Evolutionary conservation across 1,139 yeast species (phyloP).

Genomic region (Debaryomyces fabryi): DNA sequence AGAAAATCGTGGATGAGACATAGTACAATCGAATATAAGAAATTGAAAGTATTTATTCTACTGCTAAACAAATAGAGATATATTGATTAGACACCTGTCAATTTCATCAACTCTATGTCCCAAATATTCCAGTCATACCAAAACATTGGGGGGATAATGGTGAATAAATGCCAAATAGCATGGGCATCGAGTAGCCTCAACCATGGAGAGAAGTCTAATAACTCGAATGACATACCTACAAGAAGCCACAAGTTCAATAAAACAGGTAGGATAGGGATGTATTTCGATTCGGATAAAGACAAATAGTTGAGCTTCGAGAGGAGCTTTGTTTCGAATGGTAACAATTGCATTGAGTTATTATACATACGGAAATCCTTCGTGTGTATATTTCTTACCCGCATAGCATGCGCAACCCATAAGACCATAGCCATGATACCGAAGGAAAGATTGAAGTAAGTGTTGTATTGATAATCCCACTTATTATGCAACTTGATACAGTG

Average conservation of each 20-base stretch:
- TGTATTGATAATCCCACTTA: slow-evolving; percentile 47
- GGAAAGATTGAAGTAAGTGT: slow-evolving; percentile 35
- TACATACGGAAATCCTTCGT: slow-evolving; percentile 26
- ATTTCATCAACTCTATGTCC: slow-evolving; percentile 44
- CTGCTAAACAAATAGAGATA: slow-evolving; percentile 11
- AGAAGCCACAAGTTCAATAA: slow-evolving; percentile 38
- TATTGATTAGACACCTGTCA: slow-evolving; percentile 16
- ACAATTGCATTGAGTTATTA: slow-evolving; percentile 40
- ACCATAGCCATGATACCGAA: slow-evolving; percentile 36
- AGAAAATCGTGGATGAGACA: background rate
- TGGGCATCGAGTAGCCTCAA: slow-evolving; percentile 43
- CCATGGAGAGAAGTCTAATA: slow-evolving; percentile 42
- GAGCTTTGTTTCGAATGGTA: slow-evolving; percentile 45
- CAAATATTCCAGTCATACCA: slow-evolving; percentile 57
- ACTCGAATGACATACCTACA: slow-evolving; percentile 40
- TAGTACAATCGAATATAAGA: background rate
- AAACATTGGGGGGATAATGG: slow-evolving; percentile 44
- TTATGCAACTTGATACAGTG: slow-evolving; percentile 33
- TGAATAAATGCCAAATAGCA: slow-evolving; percentile 47
- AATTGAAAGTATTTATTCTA: background rate
- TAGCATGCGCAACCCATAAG: slow-evolving; percentile 42
- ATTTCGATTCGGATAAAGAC: slow-evolving; percentile 28
- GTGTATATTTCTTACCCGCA: slow-evolving; percentile 23
- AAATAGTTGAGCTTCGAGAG: slow-evolving; percentile 35
- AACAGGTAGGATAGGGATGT: slow-evolving; percentile 42